phyloP scores from a whole-genome alignment of 352 stramenopile genomes.

The Phytophthora cryptogea region DNA sequence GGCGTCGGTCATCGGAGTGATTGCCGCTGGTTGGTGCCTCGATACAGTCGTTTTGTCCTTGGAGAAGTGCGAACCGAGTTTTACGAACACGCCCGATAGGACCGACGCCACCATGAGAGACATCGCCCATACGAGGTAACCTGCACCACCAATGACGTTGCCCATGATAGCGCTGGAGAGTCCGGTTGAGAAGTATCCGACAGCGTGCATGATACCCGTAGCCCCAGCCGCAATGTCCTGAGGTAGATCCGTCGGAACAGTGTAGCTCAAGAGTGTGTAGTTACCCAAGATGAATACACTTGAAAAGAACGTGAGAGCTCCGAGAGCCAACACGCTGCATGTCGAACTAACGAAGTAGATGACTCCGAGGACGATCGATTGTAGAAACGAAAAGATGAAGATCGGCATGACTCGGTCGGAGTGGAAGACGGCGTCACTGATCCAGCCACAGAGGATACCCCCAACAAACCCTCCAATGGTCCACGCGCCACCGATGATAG shows the following conservation, averaged over 20 bases:
- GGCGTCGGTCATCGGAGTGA: constrained; percentile 12
- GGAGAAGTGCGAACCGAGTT: constrained; percentile 62
- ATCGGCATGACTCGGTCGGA: constrained; percentile 72
- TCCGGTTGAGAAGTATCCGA: constrained; percentile 73
- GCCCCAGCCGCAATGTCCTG: constrained; percentile 71
- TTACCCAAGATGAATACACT: constrained; percentile 79
- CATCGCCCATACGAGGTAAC: constrained; percentile 60
- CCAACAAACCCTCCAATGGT: constrained; percentile 77
- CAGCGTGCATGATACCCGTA: constrained; percentile 64
- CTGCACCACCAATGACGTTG: constrained; percentile 52
- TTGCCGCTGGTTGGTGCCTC: constrained; percentile 24
- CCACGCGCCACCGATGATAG: constrained; percentile 73
- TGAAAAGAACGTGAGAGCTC: constrained; percentile 60
- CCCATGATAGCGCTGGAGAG: constrained; percentile 72
- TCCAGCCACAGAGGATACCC: constrained; percentile 69
- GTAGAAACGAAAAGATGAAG: constrained; percentile 72
- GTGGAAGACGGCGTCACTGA: constrained; percentile 72
- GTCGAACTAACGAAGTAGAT: constrained; percentile 67
- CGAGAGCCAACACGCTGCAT: constrained; percentile 52
- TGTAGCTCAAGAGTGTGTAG: constrained; percentile 78
- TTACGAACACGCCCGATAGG: constrained; percentile 60
- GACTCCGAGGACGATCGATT: constrained; percentile 51
- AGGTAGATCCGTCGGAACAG: constrained; percentile 71
- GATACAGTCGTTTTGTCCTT: constrained; percentile 32
- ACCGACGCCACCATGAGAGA: constrained; percentile 67